Evolutionary conservation across 2,329 filamentous ascomycete genomes (phyloP).

Genomic region (Davidsoniella eucalypti): DNA sequence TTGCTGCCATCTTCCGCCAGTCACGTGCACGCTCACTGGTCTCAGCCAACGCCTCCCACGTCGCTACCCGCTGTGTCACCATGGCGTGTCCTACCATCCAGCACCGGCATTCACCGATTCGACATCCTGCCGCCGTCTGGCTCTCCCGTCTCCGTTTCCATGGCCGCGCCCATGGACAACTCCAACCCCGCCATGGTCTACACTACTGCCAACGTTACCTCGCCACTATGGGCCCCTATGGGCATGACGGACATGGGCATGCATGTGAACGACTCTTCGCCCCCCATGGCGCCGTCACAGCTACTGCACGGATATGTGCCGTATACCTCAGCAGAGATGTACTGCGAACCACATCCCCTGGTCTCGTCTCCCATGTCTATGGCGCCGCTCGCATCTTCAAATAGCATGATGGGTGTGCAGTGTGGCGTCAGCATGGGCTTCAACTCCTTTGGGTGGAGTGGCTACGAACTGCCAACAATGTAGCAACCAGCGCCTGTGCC

Average conservation of each 20-base stretch:
- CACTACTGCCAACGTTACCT: slow-evolving; percentile 4
- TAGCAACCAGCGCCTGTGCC: slow-evolving; percentile 47
- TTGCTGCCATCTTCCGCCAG: slow-evolving; percentile 42
- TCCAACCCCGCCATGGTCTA: slow-evolving; percentile 3
- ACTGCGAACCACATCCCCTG: slow-evolving; percentile 56
- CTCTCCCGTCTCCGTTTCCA: slow-evolving; percentile 1
- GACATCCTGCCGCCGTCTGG: slow-evolving; percentile 5
- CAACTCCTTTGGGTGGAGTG: slow-evolving; percentile 42
- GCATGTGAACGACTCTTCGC: slow-evolving; percentile 55
- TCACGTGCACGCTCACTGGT: slow-evolving; percentile 8
- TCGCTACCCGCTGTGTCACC: slow-evolving; percentile 59
- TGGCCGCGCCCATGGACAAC: not conserved
- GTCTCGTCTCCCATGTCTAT: slow-evolving; percentile 58
- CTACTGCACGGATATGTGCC: slow-evolving; percentile 24
- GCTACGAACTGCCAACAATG: slow-evolving; percentile 72
- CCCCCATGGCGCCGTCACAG: slow-evolving; percentile 22
- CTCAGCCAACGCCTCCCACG: slow-evolving; percentile 45
- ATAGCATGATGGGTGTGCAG: slow-evolving; percentile 54
- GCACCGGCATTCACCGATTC: slow-evolving; percentile 55
- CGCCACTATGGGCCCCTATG: slow-evolving; percentile 27
- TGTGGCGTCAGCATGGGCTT: slow-evolving; percentile 45
- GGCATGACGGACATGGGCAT: slow-evolving; percentile 47
- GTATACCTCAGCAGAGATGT: slow-evolving; percentile 55
- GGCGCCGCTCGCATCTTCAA: slow-evolving; percentile 58
- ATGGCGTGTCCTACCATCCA: slow-evolving; percentile 85